A percentile compares a stretch with the other conserved stretches of the same genome.
Evolutionary conservation across 2,329 filamentous ascomycete genomes (phyloP).

Genomic region (Pleomassaria siparia): DNA sequence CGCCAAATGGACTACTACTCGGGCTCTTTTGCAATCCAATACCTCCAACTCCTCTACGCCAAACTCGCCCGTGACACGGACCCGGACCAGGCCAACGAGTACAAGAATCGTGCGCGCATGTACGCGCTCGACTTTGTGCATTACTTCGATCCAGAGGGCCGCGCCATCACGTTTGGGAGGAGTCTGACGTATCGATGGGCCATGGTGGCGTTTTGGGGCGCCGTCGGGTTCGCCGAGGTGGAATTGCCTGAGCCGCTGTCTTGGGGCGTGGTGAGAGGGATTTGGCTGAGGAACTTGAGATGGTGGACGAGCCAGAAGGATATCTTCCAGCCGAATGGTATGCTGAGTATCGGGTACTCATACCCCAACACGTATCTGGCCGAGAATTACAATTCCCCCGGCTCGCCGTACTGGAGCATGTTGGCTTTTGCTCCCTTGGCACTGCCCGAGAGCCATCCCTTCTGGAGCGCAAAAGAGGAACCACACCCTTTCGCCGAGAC

Average conservation of each 20-base stretch:
- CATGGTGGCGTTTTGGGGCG: slow-evolving; percentile 83
- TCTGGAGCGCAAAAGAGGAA: slow-evolving; percentile 72
- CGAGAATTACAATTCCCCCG: slow-evolving; percentile 82
- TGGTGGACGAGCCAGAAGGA: slow-evolving; percentile 78
- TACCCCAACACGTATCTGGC: slow-evolving; percentile 82
- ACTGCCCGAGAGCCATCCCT: slow-evolving; percentile 68
- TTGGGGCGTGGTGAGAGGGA: slow-evolving; percentile 78
- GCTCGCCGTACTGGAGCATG: slow-evolving; percentile 75
- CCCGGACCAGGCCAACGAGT: slow-evolving; percentile 66
- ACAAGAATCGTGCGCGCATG: slow-evolving; percentile 65
- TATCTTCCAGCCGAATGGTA: slow-evolving; percentile 75
- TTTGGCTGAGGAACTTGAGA: slow-evolving; percentile 71
- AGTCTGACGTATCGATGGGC: slow-evolving; percentile 82
- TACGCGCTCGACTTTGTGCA: slow-evolving; percentile 72
- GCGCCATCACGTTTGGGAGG: slow-evolving; percentile 74
- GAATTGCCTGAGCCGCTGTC: slow-evolving; percentile 71
- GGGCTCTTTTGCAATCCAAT: slow-evolving; percentile 79
- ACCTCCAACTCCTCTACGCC: slow-evolving; percentile 74
- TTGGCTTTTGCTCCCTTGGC: slow-evolving; percentile 74
- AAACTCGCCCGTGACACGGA: slow-evolving; percentile 69
- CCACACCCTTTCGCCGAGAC: slow-evolving; percentile 57
- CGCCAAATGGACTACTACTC: slow-evolving; percentile 88
- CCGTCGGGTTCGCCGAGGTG: slow-evolving; percentile 73
- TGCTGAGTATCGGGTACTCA: slow-evolving; percentile 73
- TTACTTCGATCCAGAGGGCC: slow-evolving; percentile 72